These are phyloP conservation scores for Knoxia roxburghii DNA, from an alignment of 257 asterid species.

Conservation along the genomic window DNA sequence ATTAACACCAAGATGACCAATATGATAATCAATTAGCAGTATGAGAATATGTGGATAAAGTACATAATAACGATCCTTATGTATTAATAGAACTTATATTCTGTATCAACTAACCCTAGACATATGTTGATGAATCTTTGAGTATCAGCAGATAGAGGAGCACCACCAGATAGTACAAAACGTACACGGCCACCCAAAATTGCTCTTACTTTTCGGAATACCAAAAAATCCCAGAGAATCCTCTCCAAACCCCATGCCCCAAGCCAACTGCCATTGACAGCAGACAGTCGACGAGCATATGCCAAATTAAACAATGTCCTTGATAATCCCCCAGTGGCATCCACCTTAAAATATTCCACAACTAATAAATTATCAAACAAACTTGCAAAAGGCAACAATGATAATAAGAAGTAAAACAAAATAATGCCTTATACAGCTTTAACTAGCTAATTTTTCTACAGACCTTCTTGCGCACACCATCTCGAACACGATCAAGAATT, in stretches of 20 bases:
- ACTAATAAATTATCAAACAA: constrained; percentile 10
- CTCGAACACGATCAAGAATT: constrained; percentile 96
- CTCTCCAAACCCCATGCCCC: constrained; percentile 99
- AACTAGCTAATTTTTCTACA: background rate
- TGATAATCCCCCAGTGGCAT: constrained; percentile 77
- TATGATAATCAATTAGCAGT: too few relatives aligned
- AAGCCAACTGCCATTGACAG: constrained; percentile 93
- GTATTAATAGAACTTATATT: constrained; percentile 11
- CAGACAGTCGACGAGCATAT: constrained; percentile 71
- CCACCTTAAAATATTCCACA: constrained; percentile 52
- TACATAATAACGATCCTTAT: background rate
- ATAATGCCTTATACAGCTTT: background rate
- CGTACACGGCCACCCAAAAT: constrained; percentile 94
- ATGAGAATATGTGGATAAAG: background rate
- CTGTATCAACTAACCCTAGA: constrained; percentile 67
- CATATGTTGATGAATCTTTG: constrained; percentile 97
- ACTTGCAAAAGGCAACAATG: background rate
- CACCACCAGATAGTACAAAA: constrained; percentile 93
- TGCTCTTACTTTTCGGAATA: constrained; percentile 83
- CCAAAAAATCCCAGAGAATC: constrained; percentile 73
- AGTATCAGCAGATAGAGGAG: constrained; percentile 93
- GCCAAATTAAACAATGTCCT: constrained; percentile 85
- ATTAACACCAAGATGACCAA: background rate
- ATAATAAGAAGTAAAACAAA: background rate
- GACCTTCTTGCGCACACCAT: constrained; percentile 96